Evolutionary conservation across 129 eudicot genomes (phyloP), one percentile per base, ranked within the genome.

Genomic region (Saussurea involucrata): DNA sequence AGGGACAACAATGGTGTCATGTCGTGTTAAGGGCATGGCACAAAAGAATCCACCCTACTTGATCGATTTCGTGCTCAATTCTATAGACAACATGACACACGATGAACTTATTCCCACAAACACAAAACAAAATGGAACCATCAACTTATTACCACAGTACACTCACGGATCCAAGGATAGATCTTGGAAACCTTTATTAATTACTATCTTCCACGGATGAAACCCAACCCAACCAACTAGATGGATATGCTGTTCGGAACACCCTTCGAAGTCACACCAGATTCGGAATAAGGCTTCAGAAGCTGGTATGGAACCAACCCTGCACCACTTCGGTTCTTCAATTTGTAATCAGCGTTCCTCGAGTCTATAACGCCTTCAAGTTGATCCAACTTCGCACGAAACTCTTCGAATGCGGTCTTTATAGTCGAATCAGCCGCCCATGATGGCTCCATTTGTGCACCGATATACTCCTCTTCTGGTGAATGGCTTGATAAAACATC

Each of bases 241-340:
- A 91, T 91, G 18, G 97, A 91, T 36, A 91, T 88, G 70, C 97
- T 91, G 44, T 91, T 84, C 0, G 97, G 92, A 2, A 91, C 84
- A 25, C 97, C 97, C 68, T 60, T 71, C 21, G 83, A 80, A 6
- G 97, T 91, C 36, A 91, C 90, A 22, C 97, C 97, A 4, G 88
- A 18, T 33, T 76, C 79, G 3, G 97, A 91, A 77, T 31, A 80
- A 25, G 97, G 97, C 86, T 88, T 91, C 18, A 91, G 49, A 34
- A 91, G 85, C 63, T 83, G 40, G 72, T 91, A 91, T 5, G 97
- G 94, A 60, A 89, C 83, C 10, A 83, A 66, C 42, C 97, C 97
- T 22, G 89, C 94, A 10, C 97, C 97, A 31, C 72, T 33, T 60
- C 97, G 81, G 24, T 91, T 91, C 77, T 20, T 85, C 75, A 84